These are phyloP conservation scores for Termitomyces sp. DNA, from an alignment of 768 basidiomycete species.

Conservation along the genomic window DNA sequence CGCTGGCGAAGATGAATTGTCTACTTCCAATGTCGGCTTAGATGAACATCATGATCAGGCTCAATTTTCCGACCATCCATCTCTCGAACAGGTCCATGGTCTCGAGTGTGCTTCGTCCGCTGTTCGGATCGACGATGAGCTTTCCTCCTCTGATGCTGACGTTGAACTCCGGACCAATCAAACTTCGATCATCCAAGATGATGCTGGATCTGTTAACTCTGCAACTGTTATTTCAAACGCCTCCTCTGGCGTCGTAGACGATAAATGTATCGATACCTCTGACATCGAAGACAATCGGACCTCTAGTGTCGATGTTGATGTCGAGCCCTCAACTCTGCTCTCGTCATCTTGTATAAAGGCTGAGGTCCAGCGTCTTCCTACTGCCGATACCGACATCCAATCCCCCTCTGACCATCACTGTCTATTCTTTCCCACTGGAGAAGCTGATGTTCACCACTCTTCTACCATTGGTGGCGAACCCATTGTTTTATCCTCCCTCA, in stretches of 20 bases:
- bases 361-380: too few relatives aligned
- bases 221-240: too few relatives aligned
- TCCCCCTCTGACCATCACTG: too few relatives aligned
- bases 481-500: too few relatives aligned
- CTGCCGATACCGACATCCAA: too few relatives aligned
- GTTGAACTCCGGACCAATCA: background rate
- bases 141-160: background rate
- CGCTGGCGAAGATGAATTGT: background rate
- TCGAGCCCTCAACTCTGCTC: too few relatives aligned
- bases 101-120: background rate
- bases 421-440: too few relatives aligned
- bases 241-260: background rate
- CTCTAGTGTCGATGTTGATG: too few relatives aligned
- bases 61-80: background rate
- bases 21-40: background rate
- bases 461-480: too few relatives aligned
- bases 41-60: background rate
- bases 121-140: background rate
- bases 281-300: too few relatives aligned
- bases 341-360: too few relatives aligned
- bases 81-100: background rate
- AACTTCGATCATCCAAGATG: background rate
- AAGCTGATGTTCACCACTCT: too few relatives aligned
- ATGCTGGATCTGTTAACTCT: background rate
- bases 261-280: background rate